Evolutionary conservation across 192 early-diverging fungal species (phyloP).

Genomic region (Fimicolochytrium jonesii): DNA sequence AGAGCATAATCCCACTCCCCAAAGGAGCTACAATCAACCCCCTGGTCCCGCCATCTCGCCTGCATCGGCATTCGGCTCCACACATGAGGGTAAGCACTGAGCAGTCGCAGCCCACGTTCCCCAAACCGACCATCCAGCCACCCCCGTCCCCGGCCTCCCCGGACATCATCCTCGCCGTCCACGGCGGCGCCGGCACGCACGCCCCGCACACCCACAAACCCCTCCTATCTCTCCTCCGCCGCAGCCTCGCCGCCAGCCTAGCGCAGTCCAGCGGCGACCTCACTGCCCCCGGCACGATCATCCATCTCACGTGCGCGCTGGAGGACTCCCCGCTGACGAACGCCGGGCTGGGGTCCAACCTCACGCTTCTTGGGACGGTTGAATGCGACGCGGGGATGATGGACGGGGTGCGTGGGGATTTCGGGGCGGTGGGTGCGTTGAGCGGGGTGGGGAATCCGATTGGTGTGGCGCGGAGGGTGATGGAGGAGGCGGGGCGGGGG

Average conservation of each 20-base stretch:
- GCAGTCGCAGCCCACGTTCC: too few species aligned
- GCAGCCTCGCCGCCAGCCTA: neutral
- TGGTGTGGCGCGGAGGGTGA: conserved; percentile 27
- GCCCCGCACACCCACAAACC: conserved; percentile 2
- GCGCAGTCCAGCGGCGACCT: neutral
- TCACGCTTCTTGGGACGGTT: conserved; percentile 64
- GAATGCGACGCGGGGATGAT: conserved; percentile 75
- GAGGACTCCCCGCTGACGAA: conserved; percentile 53
- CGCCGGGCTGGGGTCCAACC: conserved; percentile 73
- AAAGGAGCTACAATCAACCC: too few species aligned
- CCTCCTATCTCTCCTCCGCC: neutral
- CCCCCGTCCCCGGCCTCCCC: too few species aligned
- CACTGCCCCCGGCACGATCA: neutral
- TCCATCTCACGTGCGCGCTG: conserved; percentile 13
- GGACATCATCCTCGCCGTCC: too few species aligned
- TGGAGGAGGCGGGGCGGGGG: conserved; percentile 46
- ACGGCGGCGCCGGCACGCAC: conserved; percentile 42
- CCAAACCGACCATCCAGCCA: too few species aligned
- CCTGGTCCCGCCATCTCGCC: too few species aligned
- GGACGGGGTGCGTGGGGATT: conserved; percentile 34
- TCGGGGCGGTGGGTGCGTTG: conserved; percentile 74
- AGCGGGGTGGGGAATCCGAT: conserved; percentile 69
- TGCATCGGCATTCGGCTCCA: too few species aligned
- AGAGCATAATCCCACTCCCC: too few species aligned
- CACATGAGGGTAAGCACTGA: too few species aligned